Conservation (phyloP, 495 filamentous ascomycete species). For the Penicillium desertorum region DNA sequence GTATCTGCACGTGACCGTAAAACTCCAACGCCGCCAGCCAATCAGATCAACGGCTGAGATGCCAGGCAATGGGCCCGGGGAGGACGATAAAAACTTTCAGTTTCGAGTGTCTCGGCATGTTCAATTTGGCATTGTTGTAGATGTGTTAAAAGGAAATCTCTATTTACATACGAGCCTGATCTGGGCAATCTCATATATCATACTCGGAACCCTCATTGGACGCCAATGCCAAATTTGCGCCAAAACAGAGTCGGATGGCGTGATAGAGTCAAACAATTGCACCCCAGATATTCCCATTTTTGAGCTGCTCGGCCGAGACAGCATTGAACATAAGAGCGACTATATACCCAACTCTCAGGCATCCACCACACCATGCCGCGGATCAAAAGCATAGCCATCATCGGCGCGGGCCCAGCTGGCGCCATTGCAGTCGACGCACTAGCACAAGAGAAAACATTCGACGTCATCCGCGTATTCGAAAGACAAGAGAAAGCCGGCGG, state of each 20-base stretch:
- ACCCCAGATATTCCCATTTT: conserved; percentile 14
- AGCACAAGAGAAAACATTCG: conserved; percentile 54
- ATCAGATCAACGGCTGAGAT: conserved; percentile 1
- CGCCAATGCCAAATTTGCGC: conserved; percentile 13
- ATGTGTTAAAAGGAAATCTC: too few species aligned
- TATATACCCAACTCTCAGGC: background rate
- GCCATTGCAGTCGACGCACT: conserved; percentile 60
- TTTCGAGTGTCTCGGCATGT: background rate
- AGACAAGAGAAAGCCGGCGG: conserved; percentile 57
- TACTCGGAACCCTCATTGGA: conserved; percentile 1
- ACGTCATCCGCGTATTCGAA: conserved; percentile 59
- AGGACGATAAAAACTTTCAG: background rate
- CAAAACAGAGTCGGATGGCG: conserved; percentile 24
- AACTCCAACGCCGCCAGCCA: conserved; percentile 1
- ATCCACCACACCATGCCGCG: conserved; percentile 17
- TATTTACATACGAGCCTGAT: background rate
- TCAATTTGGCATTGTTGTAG: background rate
- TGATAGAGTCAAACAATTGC: conserved; percentile 20
- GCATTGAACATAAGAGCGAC: background rate
- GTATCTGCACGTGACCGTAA: background rate
- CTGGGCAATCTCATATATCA: background rate
- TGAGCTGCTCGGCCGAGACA: conserved; percentile 24
- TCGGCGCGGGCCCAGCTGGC: conserved; percentile 58
- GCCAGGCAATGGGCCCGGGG: background rate
- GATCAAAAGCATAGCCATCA: conserved; percentile 55